These are phyloP conservation scores for Fusarium napiforme DNA, from an alignment of 2,329 filamentous ascomycete genomes.

Conservation along the genomic window DNA sequence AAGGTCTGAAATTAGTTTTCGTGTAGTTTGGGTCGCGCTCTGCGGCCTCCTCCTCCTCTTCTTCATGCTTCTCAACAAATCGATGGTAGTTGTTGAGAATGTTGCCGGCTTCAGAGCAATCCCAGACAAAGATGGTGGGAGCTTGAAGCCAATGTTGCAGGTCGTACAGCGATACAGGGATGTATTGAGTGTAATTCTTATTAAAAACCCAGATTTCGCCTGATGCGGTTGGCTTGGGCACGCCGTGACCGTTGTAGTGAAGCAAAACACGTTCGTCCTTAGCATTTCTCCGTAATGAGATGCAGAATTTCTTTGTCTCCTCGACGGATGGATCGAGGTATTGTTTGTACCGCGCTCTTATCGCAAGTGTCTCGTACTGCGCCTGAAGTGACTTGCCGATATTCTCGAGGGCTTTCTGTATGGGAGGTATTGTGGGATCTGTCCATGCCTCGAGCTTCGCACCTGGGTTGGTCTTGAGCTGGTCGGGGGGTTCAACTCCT, in stretches of 20 bases:
- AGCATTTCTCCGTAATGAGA: constrained; percentile 87
- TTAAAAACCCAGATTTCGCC: constrained; percentile 99
- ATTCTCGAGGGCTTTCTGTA: constrained; percentile 87
- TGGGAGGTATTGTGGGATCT: constrained; percentile 83
- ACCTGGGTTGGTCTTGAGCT: constrained; percentile 92
- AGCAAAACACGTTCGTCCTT: constrained; percentile 97
- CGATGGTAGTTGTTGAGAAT: constrained; percentile 95
- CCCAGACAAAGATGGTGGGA: constrained; percentile 96
- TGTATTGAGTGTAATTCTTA: constrained; percentile 98
- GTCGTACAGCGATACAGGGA: constrained; percentile 94
- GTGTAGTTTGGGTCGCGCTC: constrained; percentile 84
- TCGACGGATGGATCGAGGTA: constrained; percentile 96
- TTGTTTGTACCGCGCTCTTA: constrained; percentile 97
- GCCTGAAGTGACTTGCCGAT: constrained; percentile 96
- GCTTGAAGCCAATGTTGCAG: constrained; percentile 95
- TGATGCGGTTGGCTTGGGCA: constrained; percentile 92
- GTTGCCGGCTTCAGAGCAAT: constrained; percentile 95
- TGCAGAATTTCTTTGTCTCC: constrained; percentile 96
- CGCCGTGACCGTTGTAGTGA: constrained; percentile 98
- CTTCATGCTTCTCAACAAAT: constrained; percentile 94
- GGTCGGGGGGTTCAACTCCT: constrained; percentile 95
- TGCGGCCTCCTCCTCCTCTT: constrained; percentile 82
- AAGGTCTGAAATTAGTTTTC: constrained; percentile 75
- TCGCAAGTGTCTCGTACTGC: constrained; percentile 94
- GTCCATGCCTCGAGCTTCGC: constrained; percentile 97